A percentile compares a stretch with the other conserved stretches of the same genome.
These are phyloP conservation scores for Marasmius oreades DNA, from an alignment of 1,284 basidiomycete species.

Conservation along the genomic window DNA sequence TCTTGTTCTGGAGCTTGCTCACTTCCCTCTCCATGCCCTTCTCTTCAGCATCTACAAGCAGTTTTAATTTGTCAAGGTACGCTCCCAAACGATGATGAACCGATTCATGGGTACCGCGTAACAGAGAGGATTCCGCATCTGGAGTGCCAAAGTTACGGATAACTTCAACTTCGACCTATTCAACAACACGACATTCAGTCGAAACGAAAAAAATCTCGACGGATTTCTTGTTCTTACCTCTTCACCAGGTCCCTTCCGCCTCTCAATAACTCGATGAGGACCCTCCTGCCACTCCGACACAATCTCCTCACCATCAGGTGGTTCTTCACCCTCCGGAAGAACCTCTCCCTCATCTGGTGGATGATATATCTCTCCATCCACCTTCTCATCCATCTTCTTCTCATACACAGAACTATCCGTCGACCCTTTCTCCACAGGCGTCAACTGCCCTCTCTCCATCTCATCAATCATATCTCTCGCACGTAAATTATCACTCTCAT, in stretches of 20 bases:
- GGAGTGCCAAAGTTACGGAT: slow-evolving; percentile 37
- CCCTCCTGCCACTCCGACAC: slow-evolving; percentile 69
- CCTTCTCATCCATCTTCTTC: slow-evolving; percentile 10
- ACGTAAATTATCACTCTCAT: slow-evolving; percentile 36
- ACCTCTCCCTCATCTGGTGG: slow-evolving; percentile 9
- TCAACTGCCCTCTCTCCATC: slow-evolving; percentile 46
- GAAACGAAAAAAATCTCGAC: slow-evolving; percentile 2
- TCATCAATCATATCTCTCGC: slow-evolving; percentile 14
- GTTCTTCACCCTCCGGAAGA: slow-evolving; percentile 16
- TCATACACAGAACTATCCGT: slow-evolving; percentile 10
- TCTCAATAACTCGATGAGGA: slow-evolving; percentile 62
- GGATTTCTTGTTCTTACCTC: slow-evolving; percentile 46
- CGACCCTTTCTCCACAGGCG: slow-evolving; percentile 33
- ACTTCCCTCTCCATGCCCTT: slow-evolving; percentile 16
- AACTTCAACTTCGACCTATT: slow-evolving; percentile 63
- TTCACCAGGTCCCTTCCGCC: slow-evolving; percentile 49
- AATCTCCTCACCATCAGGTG: slow-evolving; percentile 38
- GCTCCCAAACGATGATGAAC: slow-evolving; percentile 19
- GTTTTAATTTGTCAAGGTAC: slow-evolving; percentile 16
- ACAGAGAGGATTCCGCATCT: slow-evolving; percentile 12
- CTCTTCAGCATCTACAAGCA: slow-evolving; percentile 20
- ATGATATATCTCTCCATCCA: slow-evolving; percentile 6
- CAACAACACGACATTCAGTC: slow-evolving; percentile 1
- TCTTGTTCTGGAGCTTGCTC: slow-evolving; percentile 27
- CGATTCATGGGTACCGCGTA: slow-evolving; percentile 16